Conservation (phyloP, 495 filamentous ascomycete genomes). For the Neurospora tetrasperma region DNA sequence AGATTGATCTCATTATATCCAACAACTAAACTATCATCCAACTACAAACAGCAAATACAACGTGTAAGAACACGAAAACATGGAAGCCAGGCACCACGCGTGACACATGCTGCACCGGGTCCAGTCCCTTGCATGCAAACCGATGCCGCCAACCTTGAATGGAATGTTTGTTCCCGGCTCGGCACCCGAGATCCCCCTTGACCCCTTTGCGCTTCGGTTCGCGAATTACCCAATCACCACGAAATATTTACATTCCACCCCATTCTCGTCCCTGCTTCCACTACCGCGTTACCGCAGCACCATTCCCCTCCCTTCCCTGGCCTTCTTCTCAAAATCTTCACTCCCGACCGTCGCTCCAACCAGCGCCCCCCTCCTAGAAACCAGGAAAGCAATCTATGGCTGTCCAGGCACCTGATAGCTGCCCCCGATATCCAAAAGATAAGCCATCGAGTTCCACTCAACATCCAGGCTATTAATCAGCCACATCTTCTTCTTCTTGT, state of each 20-base stretch:
- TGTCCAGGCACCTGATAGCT: conserved; percentile 6
- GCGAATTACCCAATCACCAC: neutral
- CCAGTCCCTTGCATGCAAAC: neutral
- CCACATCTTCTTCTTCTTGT: conserved; percentile 11
- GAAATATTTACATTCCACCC: neutral
- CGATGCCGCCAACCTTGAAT: neutral
- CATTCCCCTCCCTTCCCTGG: too few relatives aligned
- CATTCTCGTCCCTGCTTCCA: neutral
- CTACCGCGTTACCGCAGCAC: neutral
- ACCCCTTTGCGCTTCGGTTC: neutral
- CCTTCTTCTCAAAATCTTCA: too few relatives aligned
- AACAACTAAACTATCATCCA: neutral
- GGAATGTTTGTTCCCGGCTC: neutral
- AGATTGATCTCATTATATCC: neutral
- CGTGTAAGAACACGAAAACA: neutral
- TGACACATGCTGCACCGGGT: neutral
- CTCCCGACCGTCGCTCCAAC: too few relatives aligned
- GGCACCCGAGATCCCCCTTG: neutral
- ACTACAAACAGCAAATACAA: neutral
- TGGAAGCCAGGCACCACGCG: neutral
- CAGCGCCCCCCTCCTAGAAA: too few relatives aligned
- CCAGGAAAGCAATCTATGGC: neutral
- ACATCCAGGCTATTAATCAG: conserved; percentile 21
- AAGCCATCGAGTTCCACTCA: conserved; percentile 24
- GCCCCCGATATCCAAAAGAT: conserved; percentile 17